Evolutionary conservation across 2,329 filamentous ascomycete genomes (phyloP), one percentile per base, ranked within the genome.

Genomic region (Botrytis elliptica): DNA sequence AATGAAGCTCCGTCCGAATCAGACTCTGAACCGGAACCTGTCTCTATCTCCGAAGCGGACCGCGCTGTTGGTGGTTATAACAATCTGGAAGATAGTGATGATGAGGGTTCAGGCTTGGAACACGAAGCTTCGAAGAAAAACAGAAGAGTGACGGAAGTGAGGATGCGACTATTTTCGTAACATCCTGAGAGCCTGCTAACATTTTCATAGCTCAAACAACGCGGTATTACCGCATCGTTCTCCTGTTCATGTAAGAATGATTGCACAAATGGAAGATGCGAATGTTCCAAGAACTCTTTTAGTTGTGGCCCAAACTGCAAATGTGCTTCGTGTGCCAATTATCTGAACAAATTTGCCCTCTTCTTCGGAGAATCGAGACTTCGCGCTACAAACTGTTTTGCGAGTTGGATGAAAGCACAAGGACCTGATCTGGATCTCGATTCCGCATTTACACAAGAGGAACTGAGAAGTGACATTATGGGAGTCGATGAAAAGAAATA

Each of bases 141-240:
- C 10, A 67, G 71, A 68, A 72, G 67, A 20, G 63, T 68, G 22
- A 68, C 71, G 29, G 49, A 72, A 40, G 71, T 72, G 29, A 72
- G 71, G 36, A 49, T 16, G 42, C n/a, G 33, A 25, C 49, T 14
- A 5, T 25, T 68, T 20, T 10, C n/a, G 14, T 44, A 16, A 22
- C 40, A 36, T 40, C n/a, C 49, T 57, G 49, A 68, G 36, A 16
- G 20, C 16, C 10, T 49, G n/a, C 46, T 68, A 16, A 68, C 14
- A 42, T 22, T 42, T 57, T 46, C 44, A 33, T n/a, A 72, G 70
- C 60, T 72, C 46, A 25, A 59, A 44, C 46, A 16, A 9, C 62
- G 40, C 22, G 38, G 14, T 14, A 33, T 60, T 20, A 29, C n/a
- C 14, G 62, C 33, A 12, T 10, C 3, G 4, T 42, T 36, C 38